Conservation (phyloP, 1,139 yeast genomes). For the Geotrichum phurueaensis region DNA sequence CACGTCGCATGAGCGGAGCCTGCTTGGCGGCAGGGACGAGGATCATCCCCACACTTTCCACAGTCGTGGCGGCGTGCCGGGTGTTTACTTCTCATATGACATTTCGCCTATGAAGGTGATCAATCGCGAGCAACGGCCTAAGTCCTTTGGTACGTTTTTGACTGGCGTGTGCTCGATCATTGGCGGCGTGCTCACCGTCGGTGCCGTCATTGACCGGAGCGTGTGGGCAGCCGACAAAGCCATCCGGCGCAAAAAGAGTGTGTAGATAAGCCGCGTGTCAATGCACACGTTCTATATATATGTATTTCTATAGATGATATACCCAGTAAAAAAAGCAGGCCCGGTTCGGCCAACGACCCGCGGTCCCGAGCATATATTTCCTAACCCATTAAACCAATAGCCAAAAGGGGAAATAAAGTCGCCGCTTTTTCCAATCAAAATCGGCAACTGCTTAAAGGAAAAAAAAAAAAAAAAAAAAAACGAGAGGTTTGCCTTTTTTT, state of each 20-base stretch:
- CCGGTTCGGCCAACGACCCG: background rate
- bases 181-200: slow-evolving; percentile 92
- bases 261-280: background rate
- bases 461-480: background rate
- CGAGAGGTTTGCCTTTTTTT: background rate
- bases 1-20: slow-evolving; percentile 83
- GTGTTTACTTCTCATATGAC: slow-evolving; percentile 80
- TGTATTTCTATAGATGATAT: background rate
- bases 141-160: slow-evolving; percentile 79
- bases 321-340: background rate
- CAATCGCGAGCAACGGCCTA: slow-evolving; percentile 70
- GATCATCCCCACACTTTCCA: slow-evolving; percentile 88
- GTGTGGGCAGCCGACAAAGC: slow-evolving; percentile 87
- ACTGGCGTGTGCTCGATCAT: slow-evolving; percentile 81
- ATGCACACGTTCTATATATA: background rate
- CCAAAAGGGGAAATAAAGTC: no score
- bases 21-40: slow-evolving; percentile 78
- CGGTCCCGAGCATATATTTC: background rate
- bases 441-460: background rate
- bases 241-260: slow-evolving; percentile 59
- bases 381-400: background rate
- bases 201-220: slow-evolving; percentile 78
- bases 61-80: slow-evolving; percentile 84
- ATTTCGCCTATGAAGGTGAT: slow-evolving; percentile 90
- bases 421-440: background rate